phyloP scores from a whole-genome alignment of 2,329 filamentous ascomycete species.

The Teratosphaeria destructans region DNA sequence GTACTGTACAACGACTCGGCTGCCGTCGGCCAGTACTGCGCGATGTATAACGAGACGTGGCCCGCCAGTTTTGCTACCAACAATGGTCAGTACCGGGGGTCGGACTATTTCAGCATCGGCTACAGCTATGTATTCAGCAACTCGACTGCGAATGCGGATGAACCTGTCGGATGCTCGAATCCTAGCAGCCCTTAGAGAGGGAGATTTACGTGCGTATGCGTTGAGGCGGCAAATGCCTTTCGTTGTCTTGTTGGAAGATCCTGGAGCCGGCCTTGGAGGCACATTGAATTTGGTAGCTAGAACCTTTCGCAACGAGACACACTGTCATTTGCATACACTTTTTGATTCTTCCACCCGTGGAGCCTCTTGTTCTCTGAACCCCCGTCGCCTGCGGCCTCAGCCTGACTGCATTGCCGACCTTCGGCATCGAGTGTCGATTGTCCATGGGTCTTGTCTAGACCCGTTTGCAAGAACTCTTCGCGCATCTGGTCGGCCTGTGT shows the following conservation, averaged over 20 bases:
- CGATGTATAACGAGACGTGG: slow-evolving; percentile 17
- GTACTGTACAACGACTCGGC: slow-evolving; percentile 18
- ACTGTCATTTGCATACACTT: too few relatives aligned
- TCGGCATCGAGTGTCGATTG: too few relatives aligned
- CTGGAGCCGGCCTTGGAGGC: neutral
- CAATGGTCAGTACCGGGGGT: slow-evolving; percentile 12
- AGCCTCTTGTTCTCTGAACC: too few relatives aligned
- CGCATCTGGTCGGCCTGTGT: too few relatives aligned
- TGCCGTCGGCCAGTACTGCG: slow-evolving; percentile 20
- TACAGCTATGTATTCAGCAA: slow-evolving; percentile 13
- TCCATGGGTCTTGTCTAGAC: too few relatives aligned
- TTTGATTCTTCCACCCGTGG: too few relatives aligned
- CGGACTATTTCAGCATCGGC: slow-evolving; percentile 13
- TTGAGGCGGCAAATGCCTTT: neutral
- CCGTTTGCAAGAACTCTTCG: too few relatives aligned
- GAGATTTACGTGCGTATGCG: neutral
- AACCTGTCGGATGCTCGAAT: slow-evolving; percentile 7
- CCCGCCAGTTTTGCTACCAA: slow-evolving; percentile 16
- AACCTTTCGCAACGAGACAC: too few relatives aligned
- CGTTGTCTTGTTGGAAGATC: neutral
- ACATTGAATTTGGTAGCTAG: neutral
- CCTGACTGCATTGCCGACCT: too few relatives aligned
- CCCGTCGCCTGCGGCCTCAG: too few relatives aligned
- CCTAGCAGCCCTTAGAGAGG: slow-evolving; percentile 1
- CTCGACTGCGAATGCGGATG: slow-evolving; percentile 6